Conservation (phyloP, 495 filamentous ascomycete genomes). For the Neurospora hispaniola region DNA sequence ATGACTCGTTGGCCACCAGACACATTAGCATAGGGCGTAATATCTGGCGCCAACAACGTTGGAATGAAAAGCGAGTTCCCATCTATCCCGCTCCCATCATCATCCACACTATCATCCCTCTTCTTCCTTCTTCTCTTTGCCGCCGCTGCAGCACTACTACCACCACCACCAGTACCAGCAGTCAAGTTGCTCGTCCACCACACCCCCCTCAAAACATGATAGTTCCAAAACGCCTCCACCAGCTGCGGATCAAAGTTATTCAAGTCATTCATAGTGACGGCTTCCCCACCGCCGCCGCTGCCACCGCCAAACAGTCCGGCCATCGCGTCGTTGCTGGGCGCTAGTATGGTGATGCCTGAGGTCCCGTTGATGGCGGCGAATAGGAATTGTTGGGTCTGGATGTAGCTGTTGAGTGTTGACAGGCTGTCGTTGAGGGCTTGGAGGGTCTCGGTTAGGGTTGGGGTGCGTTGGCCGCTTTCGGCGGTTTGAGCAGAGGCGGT, state of each 20-base stretch:
- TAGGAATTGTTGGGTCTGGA: conserved; percentile 31
- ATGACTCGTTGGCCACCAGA: conserved; percentile 33
- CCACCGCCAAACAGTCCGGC: conserved; percentile 20
- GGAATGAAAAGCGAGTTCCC: conserved; percentile 38
- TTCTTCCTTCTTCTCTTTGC: background rate
- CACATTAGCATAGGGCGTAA: conserved; percentile 35
- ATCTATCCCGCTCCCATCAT: background rate
- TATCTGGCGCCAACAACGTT: conserved; percentile 36
- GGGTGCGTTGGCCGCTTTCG: background rate
- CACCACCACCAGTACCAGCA: conserved; percentile 1
- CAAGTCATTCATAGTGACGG: conserved; percentile 15
- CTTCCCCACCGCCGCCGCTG: background rate
- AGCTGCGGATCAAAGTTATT: conserved; percentile 24
- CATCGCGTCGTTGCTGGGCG: conserved; percentile 53
- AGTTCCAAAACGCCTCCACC: conserved; percentile 43
- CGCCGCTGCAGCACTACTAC: background rate
- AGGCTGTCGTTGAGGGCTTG: conserved; percentile 28
- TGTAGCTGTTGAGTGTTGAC: conserved; percentile 33
- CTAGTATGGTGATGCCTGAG: conserved; percentile 51
- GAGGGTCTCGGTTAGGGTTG: conserved; percentile 24
- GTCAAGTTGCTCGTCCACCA: conserved; percentile 32
- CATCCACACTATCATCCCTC: background rate
- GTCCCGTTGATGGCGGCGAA: conserved; percentile 29
- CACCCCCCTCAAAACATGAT: conserved; percentile 55
- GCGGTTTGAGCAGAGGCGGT: background rate